These are phyloP conservation scores for Colletotrichum incanum DNA, from an alignment of 2,329 filamentous ascomycete species.

Conservation along the genomic window DNA sequence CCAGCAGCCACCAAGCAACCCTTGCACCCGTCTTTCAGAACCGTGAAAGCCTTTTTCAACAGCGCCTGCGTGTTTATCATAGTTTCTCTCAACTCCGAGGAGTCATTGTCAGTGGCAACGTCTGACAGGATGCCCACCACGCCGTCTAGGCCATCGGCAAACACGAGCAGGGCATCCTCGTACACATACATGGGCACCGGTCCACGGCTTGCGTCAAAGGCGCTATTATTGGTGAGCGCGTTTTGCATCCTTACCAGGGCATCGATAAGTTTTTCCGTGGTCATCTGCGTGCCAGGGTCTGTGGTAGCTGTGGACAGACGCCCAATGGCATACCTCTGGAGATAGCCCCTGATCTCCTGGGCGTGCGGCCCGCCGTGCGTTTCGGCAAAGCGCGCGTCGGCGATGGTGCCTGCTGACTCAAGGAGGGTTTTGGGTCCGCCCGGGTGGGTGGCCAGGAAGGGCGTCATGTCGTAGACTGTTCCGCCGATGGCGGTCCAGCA, in stretches of 20 bases:
- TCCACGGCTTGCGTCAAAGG: conserved; percentile 34
- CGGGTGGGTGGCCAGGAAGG: conserved; percentile 91
- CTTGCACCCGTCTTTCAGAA: conserved; percentile 31
- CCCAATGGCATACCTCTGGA: conserved; percentile 21
- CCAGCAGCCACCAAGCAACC: background rate
- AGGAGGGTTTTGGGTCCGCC: conserved; percentile 68
- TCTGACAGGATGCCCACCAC: conserved; percentile 10
- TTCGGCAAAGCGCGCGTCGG: conserved; percentile 31
- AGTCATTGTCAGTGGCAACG: too few species aligned
- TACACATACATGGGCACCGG: conserved; percentile 32
- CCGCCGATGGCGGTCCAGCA: conserved; percentile 89
- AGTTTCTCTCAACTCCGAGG: background rate
- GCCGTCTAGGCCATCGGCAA: conserved; percentile 23
- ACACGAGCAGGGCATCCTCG: conserved; percentile 33
- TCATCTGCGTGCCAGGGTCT: background rate
- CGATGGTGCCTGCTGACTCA: conserved; percentile 37
- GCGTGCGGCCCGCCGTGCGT: conserved; percentile 34
- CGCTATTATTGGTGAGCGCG: conserved; percentile 33
- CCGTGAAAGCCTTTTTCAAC: conserved; percentile 19
- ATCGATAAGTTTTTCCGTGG: background rate
- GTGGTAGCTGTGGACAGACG: conserved; percentile 17
- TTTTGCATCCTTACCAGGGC: conserved; percentile 31
- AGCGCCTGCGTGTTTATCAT: conserved; percentile 10
- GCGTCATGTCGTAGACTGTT: conserved; percentile 93
- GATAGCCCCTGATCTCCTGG: conserved; percentile 36